Base-by-base conservation (phyloP, 1,284 basidiomycete genomes). In the Athelia psychrophila region DNA sequence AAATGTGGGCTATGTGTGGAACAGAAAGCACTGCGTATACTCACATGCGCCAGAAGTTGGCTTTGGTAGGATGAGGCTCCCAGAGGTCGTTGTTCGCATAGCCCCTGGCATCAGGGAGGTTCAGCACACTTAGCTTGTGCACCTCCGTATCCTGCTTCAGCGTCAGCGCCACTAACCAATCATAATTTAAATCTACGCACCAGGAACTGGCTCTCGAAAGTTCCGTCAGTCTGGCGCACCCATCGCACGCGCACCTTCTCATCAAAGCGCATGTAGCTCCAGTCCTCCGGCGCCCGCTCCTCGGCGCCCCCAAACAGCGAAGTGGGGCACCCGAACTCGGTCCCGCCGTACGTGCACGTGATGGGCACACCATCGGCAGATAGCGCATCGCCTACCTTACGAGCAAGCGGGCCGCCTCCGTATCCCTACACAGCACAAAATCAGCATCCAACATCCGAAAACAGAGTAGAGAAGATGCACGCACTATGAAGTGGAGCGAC, bases 141-240 rank as follows among this genome's bases (percentile, higher is more conserved):
- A 16, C n/a, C 20, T 25, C 22, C 24, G 10, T 38, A 16, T 44
- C 54, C 44, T 55, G 10, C 40, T 25, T 19, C 35, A 22, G 32
- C 25, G 20, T 15, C n/a, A 22, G n/a, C n/a, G n/a, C n/a, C 18
- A 24, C 4, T n/a, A 6, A 5, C 44, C n/a, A 42, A 15, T 12
- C 5, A n/a, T 48, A 47, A 30, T 13, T 6, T 30, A 6, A 13
- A 30, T 30, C 27, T 3, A 61, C 68, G 10, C 30, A 75, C 74
- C 56, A 74, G 44, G 47, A 72, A 59, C 27, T 73, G 72, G n/a
- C 59, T 61, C 52, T 77, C 74, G 48, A 65, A 76, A 1, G 65
- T 70, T 23, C 70, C 74, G 56, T 73, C 70, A 2, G 67, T 70
- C 49, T 75, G 71, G 13, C 67, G 62, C 0, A 61, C 58, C 73